phyloP scores from a whole-genome alignment of 164 flowering plant species.

The Annona squamosa region DNA sequence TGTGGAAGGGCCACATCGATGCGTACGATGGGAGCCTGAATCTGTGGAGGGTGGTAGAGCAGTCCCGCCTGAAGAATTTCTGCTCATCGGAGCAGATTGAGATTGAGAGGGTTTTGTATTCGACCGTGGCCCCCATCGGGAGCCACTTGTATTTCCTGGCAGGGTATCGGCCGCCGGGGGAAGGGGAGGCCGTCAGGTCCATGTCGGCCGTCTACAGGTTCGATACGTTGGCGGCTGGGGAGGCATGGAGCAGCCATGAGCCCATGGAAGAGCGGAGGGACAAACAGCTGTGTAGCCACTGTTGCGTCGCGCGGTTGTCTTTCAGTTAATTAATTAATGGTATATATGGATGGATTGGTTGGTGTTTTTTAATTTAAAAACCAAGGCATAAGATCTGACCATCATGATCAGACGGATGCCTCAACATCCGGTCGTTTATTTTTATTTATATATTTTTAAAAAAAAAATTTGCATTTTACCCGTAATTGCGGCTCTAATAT shows the following conservation, averaged over 20 bases:
- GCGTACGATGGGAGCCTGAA: slow-evolving; percentile 39
- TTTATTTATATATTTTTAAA: too few relatives aligned
- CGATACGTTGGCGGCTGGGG: slow-evolving; percentile 31
- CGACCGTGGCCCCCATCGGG: slow-evolving; percentile 57
- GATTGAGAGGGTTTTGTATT: slow-evolving; percentile 20
- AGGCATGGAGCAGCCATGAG: slow-evolving; percentile 53
- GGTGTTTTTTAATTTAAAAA: too few relatives aligned
- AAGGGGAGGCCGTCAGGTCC: slow-evolving; percentile 22
- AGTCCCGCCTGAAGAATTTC: slow-evolving; percentile 27
- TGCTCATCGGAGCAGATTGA: slow-evolving; percentile 13
- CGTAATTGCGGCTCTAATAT: too few relatives aligned
- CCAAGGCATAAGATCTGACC: too few relatives aligned
- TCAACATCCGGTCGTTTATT: too few relatives aligned
- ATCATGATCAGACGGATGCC: too few relatives aligned
- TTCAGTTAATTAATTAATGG: too few relatives aligned
- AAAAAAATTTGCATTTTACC: too few relatives aligned
- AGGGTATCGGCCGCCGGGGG: slow-evolving; percentile 32
- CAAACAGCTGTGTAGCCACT: slow-evolving; percentile 49
- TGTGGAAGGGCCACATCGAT: slow-evolving; percentile 68
- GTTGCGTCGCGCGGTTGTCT: slow-evolving; percentile 39
- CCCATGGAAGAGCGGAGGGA: slow-evolving; percentile 39
- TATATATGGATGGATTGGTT: too few relatives aligned
- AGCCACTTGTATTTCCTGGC: slow-evolving; percentile 44
- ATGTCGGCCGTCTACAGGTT: slow-evolving; percentile 40
- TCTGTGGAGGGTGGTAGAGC: slow-evolving; percentile 52